Evolutionary conservation across 1,284 basidiomycete genomes (phyloP).

Genomic region (Ustilago shanxiensis): DNA sequence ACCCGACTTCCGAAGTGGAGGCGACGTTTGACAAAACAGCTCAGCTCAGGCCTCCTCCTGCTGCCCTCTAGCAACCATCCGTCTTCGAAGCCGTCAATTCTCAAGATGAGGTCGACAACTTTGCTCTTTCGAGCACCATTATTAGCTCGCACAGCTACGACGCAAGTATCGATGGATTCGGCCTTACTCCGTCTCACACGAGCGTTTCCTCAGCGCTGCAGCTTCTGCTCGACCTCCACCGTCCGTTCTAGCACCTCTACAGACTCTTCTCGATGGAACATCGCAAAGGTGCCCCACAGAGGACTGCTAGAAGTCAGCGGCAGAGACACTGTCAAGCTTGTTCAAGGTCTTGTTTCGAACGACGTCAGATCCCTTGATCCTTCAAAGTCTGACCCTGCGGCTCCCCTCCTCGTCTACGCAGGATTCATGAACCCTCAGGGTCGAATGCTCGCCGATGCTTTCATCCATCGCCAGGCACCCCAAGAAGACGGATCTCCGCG

Average conservation of each 20-base stretch:
- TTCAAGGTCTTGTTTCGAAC: constrained; percentile 86
- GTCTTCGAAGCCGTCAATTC: not conserved
- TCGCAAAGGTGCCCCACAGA: constrained; percentile 41
- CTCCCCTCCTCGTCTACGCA: constrained; percentile 74
- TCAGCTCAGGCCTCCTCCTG: not conserved
- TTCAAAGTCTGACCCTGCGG: not conserved
- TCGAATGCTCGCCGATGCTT: constrained; percentile 87
- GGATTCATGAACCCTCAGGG: constrained; percentile 91
- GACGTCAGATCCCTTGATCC: constrained; percentile 70
- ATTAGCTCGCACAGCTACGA: not conserved
- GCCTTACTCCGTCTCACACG: not conserved
- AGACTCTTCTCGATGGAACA: constrained; percentile 13
- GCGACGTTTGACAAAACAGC: not conserved
- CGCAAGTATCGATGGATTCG: not conserved
- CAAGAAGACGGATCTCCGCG: constrained; percentile 65
- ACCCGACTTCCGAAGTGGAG: constrained; percentile 18
- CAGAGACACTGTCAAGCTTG: constrained; percentile 83
- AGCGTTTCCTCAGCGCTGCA: constrained; percentile 6
- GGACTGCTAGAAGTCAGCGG: constrained; percentile 81
- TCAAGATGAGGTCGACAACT: constrained; percentile 9
- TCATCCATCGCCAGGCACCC: constrained; percentile 76
- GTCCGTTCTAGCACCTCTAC: constrained; percentile 2
- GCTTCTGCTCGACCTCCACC: constrained; percentile 9
- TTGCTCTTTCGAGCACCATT: not conserved
- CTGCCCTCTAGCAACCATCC: not conserved